Base-by-base conservation (phyloP, 2,329 filamentous ascomycete genomes). In the Colletotrichum sp. region DNA sequence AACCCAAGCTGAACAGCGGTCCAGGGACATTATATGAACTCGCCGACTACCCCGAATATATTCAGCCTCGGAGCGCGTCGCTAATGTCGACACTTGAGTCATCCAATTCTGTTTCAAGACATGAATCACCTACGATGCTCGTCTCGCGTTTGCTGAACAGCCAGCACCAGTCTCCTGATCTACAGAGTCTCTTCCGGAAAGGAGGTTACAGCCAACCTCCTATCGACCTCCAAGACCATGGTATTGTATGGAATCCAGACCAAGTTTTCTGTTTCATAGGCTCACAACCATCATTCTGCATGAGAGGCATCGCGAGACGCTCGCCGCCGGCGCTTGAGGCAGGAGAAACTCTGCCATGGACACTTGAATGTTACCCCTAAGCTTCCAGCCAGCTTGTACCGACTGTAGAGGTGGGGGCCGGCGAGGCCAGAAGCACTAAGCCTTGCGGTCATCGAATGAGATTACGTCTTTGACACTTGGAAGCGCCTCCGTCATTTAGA, bases 391-490 rank as follows among this genome's bases (percentile, higher is more conserved):
- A 32, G 26, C 57, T 21, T 52, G n/a, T 12, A 57, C 24, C n/a
- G 21, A 49, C 39, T 26, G 21, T 18, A 28, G 44, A 52, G 59
- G 34, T 65, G 59, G 71, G 74, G 36, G 64, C 64, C 57, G 49
- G 18, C 49, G 49, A 76, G 70, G 59, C 34, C 21, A 52, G 63
- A 60, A 39, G 8, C 16, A 28, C 36, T 18, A 15, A 15, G 57
- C 65, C 36, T 69, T n/a, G 59, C 59, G 34, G 57, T 21, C 44
- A 24, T 59, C 64, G 70, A 74, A 74, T 76, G 34, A 65, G 64
- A 30, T 30, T 60, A 32, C 32, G 28, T 44, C 59, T 28, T 64
- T 21, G 52, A 49, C 34, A 39, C 59, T 15, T 44, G 64, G 62
- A 55, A 52, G 74, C 74, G 74, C 73, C 60, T 72, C 39, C 8